Base-by-base conservation (phyloP, 768 basidiomycete genomes). In the Boletus sp. region DNA sequence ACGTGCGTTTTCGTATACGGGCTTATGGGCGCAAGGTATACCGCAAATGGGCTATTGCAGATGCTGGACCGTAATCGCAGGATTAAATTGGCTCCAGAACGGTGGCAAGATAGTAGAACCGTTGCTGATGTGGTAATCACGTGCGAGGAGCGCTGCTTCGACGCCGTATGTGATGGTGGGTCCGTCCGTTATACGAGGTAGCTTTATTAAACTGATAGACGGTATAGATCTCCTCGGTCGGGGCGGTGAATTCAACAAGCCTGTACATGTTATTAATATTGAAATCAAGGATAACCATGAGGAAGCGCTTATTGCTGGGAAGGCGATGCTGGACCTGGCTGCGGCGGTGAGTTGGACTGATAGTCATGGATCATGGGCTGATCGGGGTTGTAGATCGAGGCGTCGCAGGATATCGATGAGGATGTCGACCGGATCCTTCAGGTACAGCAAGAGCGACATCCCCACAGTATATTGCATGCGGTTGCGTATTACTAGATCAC, bases 211-310 rank as follows among this genome's bases (percentile, higher is more conserved):
- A 35, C 52, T 62, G 60, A 64, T 45, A 40, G 46, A 48, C 52
- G 45, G 37, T 18, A 49, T 59, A 94, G 97, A 99, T 75, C 76
- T 99, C 14, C 77, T 98, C 56, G 75, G 80, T 33, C 83, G 92
- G 62, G 94, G 94, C 30, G 92, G 97, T 5, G 95, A 98, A 55
- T 87, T 86, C 67, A 98, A 94, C 76, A 87, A 87, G 58, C 90
- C 95, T 2, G 94, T 98, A 17, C 97, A 99, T 72, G 73, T 99
- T 42, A 92, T 99, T 67, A 99, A 99, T 73, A 84, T 98, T 58
- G 97, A 99, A 69, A 98, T 98, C 74, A 97, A 92, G 77, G 97
- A 99, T 74, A 98, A 97, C 68, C 95, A 98, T 65, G 97, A 98
- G 79, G 97, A 99, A 73, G 97, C 97, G 1, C 78, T 90, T 47